phyloP scores from a whole-genome alignment of 176 grass and related monocot genomes.

The Lolium rigidum region DNA sequence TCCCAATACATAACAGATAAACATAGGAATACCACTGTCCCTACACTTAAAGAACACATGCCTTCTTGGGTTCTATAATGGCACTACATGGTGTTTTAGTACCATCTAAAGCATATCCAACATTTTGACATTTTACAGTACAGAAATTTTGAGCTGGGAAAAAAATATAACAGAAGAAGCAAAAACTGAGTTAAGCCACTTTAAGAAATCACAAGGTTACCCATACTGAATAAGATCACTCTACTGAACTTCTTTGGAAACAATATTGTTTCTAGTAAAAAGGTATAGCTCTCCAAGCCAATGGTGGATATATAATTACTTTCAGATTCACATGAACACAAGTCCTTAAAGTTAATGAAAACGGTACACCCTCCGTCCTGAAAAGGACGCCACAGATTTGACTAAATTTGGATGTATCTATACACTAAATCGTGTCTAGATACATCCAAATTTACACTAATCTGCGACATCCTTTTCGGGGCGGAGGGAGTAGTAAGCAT shows the following conservation, averaged over 20 bases:
- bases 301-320: slow-evolving; percentile 22
- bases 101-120: not conserved
- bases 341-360: slow-evolving; percentile 26
- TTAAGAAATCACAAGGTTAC: slow-evolving; percentile 22
- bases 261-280: not conserved
- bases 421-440: too few species aligned
- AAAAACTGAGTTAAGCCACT: slow-evolving; percentile 15
- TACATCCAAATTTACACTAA: too few species aligned
- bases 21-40: slow-evolving; percentile 8
- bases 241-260: slow-evolving; percentile 10
- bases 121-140: slow-evolving; percentile 14
- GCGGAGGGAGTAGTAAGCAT: not conserved
- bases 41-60: slow-evolving; percentile 30
- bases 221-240: not conserved
- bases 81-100: slow-evolving; percentile 12
- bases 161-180: not conserved
- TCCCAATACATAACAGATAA: not conserved
- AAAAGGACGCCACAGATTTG: too few species aligned
- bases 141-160: not conserved
- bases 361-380: not conserved
- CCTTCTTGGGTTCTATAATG: slow-evolving; percentile 5
- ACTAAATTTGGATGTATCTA: too few species aligned
- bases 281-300: not conserved
- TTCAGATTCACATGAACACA: not conserved
- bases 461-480: too few species aligned